Conservation (phyloP, 345 rosid species). For the Linum tenue region DNA sequence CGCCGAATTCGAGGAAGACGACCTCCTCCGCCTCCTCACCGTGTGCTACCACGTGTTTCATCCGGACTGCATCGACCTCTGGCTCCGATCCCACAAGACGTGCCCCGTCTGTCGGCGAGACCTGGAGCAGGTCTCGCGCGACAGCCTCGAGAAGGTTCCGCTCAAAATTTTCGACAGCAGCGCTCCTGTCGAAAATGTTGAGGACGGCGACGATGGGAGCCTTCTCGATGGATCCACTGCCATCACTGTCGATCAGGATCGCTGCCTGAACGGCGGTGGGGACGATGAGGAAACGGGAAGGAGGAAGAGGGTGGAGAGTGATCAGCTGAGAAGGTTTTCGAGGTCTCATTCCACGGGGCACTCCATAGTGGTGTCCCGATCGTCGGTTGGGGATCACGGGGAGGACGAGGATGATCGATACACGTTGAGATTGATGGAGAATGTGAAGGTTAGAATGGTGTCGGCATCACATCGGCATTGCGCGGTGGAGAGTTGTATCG, state of each 20-base stretch:
- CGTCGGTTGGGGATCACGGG: not conserved
- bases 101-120: conserved; percentile 80
- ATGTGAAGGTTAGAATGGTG: conserved; percentile 37
- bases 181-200: not conserved
- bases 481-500: conserved; percentile 44
- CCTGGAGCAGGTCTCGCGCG: conserved; percentile 42
- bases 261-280: conserved; percentile 13
- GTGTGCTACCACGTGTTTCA: conserved; percentile 76
- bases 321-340: conserved; percentile 30
- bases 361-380: conserved; percentile 28
- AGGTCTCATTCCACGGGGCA: conserved; percentile 80
- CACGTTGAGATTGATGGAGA: conserved; percentile 45
- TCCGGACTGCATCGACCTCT: conserved; percentile 75
- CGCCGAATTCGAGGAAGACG: conserved; percentile 54
- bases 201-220: conserved; percentile 1
- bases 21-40: conserved; percentile 54
- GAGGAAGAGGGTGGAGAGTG: conserved; percentile 16
- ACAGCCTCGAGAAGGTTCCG: conserved; percentile 26
- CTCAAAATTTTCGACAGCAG: not conserved
- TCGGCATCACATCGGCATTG: conserved; percentile 32
- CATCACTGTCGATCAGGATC: conserved; percentile 24
- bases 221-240: conserved; percentile 20
- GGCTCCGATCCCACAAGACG: conserved; percentile 63
- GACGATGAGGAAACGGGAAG: not conserved
- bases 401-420: conserved; percentile 40